These are phyloP conservation scores for Pseudogymnoascus sp. DNA, from an alignment of 2,329 filamentous ascomycete genomes.

Conservation along the genomic window DNA sequence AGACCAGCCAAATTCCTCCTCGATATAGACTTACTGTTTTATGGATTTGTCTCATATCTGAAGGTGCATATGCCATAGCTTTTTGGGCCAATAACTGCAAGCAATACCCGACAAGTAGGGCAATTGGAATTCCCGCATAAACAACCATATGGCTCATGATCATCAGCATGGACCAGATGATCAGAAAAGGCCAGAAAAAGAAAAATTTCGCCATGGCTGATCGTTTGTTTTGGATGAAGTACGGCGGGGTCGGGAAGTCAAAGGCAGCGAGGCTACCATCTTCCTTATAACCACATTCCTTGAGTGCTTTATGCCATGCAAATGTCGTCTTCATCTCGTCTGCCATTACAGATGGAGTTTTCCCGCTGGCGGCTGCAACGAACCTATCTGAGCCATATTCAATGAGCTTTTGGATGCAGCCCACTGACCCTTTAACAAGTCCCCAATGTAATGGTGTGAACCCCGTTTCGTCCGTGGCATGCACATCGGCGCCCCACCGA, in stretches of 20 bases:
- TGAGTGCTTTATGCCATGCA: constrained; percentile 75
- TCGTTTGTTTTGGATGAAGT: constrained; percentile 68
- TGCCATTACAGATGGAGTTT: constrained; percentile 80
- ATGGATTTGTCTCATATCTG: constrained; percentile 83
- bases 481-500: constrained; percentile 90
- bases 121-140: constrained; percentile 67
- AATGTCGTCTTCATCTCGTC: constrained; percentile 80
- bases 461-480: constrained; percentile 82
- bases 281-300: constrained; percentile 75
- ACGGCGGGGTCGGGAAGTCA: constrained; percentile 65
- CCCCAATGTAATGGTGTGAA: constrained; percentile 97
- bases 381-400: constrained; percentile 95
- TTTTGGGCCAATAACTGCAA: constrained; percentile 74
- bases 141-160: constrained; percentile 68
- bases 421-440: constrained; percentile 82
- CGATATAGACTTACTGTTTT: constrained; percentile 58
- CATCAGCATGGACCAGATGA: constrained; percentile 64
- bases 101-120: constrained; percentile 56
- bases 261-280: constrained; percentile 65
- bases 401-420: constrained; percentile 85
- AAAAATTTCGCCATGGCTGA: constrained; percentile 77
- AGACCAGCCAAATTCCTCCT: not conserved
- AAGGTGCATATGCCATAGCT: constrained; percentile 72
- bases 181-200: constrained; percentile 79
- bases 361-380: constrained; percentile 79